Base-by-base conservation (phyloP, 139 green algal genomes). In the Nannochloris sp. region DNA sequence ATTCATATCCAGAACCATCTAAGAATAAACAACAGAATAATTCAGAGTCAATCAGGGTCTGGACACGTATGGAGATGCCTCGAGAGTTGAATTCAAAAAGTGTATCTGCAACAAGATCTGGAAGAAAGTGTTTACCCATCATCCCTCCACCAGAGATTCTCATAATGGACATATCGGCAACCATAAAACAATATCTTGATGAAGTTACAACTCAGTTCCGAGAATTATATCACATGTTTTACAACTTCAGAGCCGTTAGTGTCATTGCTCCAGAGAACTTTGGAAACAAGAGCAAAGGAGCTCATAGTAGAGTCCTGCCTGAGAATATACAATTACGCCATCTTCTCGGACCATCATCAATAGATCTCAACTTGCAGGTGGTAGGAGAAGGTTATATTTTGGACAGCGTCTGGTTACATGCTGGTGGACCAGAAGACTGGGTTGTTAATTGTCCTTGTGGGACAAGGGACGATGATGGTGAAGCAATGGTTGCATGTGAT, bases 401-500 rank as follows among this genome's bases (percentile, higher is more conserved):
- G n/a, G 46, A 21, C 5, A 21, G 56, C 4, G n/a, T 61, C 44
- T 86, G 75, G 77, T 50, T 69, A 7, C 77, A 84, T 72, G 78
- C 81, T 56, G 86, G 86, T 12, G 90, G 89, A 5, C 58, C 76
- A 40, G 92, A 96, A 61, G 81, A 92, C 61, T 98, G 92, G 92
- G 66, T 76, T 36, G 91, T 97, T 44, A 40, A 61, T 25, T 95
- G 88, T 71, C 31, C 31, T 5, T 96, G 89, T 67, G 87, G 88
- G 19, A 81, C 78, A 8, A 46, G 48, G 14, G 92, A 97, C 65
- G 92, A 98, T 64, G 92, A 98, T 69, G 92, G 92, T 19, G 92
- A 97, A 74, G 77, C 85, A 49, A 98, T 98, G 92, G 76, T 97
- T n/a, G 70, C 71, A 1, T 98, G 92, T 69, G 92, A 97, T 66